Conservation (phyloP, 345 rosid species). For the Moricandia arvensis region DNA sequence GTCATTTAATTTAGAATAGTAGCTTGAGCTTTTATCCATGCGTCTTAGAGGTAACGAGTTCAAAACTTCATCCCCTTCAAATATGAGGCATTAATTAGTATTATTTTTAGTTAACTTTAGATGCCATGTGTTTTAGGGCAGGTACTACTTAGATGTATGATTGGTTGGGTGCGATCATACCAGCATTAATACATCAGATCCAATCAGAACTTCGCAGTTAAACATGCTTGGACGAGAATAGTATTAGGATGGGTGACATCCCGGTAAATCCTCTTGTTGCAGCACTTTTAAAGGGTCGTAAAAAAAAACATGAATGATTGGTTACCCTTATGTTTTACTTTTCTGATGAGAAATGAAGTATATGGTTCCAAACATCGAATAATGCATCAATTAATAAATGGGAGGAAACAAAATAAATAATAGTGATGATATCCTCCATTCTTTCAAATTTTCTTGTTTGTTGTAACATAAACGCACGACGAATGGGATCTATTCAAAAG, state of each 20-base stretch:
- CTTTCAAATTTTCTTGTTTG: background rate
- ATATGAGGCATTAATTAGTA: background rate
- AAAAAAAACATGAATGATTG: background rate
- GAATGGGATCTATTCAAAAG: constrained; percentile 5
- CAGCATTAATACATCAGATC: too few relatives aligned
- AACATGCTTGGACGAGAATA: too few relatives aligned
- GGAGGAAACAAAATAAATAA: background rate
- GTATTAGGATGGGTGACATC: too few relatives aligned
- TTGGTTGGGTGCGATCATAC: too few relatives aligned
- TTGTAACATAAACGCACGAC: constrained; percentile 5
- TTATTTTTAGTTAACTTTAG: background rate
- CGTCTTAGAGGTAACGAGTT: background rate
- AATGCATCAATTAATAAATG: background rate
- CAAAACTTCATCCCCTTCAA: background rate
- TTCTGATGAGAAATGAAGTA: constrained; percentile 11
- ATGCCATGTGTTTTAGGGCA: background rate
- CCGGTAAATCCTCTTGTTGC: too few relatives aligned
- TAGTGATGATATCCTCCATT: background rate
- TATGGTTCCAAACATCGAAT: constrained; percentile 5
- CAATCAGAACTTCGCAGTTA: too few relatives aligned
- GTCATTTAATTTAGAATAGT: background rate
- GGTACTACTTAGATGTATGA: background rate
- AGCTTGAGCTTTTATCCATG: background rate
- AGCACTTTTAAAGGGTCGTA: too few relatives aligned
- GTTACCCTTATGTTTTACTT: background rate